Percentiles rank a stretch among this genome's conserved stretches.
phyloP scores from a whole-genome alignment of 1,139 yeast genomes.

The Pichia sp. region DNA sequence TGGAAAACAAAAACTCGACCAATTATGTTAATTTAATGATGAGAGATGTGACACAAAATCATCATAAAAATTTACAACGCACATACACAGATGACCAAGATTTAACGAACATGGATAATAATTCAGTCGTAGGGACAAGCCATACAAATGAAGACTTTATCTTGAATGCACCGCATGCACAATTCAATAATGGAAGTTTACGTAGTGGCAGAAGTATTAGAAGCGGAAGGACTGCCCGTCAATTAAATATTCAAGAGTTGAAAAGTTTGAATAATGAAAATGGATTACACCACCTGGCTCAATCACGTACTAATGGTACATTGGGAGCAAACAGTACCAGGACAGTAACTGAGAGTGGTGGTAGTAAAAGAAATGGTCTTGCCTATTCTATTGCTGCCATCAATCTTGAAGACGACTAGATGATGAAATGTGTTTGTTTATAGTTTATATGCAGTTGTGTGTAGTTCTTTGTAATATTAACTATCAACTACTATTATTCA shows the following conservation, averaged over 20 bases:
- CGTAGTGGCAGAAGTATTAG: constrained; percentile 9
- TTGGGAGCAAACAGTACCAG: not conserved
- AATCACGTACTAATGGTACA: constrained; percentile 7
- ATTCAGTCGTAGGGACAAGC: not conserved
- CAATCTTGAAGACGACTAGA: constrained; percentile 17
- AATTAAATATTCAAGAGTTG: constrained; percentile 7
- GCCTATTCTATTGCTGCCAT: constrained; percentile 24
- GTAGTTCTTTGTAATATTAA: too few species aligned
- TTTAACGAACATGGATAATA: not conserved
- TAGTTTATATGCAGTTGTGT: not conserved
- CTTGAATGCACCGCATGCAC: not conserved
- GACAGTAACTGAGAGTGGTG: not conserved
- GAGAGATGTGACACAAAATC: not conserved
- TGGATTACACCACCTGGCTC: constrained; percentile 3
- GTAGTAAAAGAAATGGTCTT: constrained; percentile 19
- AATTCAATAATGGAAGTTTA: constrained; percentile 2
- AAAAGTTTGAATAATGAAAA: not conserved
- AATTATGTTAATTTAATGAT: not conserved
- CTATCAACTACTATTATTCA: too few species aligned
- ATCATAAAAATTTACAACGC: too few species aligned
- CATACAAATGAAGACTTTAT: constrained; percentile 1
- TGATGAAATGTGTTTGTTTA: not conserved
- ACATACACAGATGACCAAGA: not conserved
- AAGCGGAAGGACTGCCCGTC: constrained; percentile 5
- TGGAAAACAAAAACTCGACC: not conserved